Evolutionary conservation across 495 filamentous ascomycete genomes (phyloP), one percentile per base, ranked within the genome.

Genomic region (Aspergillus ostianus): DNA sequence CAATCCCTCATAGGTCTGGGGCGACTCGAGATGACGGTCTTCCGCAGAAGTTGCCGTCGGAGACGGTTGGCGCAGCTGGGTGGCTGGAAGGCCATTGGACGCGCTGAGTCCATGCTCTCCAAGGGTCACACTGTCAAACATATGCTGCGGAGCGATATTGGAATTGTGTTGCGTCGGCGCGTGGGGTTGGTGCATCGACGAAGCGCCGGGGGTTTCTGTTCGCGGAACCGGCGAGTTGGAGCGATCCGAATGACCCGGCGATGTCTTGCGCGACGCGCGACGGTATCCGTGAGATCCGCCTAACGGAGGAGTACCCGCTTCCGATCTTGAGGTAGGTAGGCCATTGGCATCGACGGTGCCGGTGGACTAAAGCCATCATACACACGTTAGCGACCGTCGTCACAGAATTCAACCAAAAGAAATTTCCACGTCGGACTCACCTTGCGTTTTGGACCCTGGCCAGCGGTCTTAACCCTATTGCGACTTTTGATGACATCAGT

Each of bases 401-500:
- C 65, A 59, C 50, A 9, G 36, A 32, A 17, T 8, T 26, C 2
- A 26, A 4, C 36, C 30, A 27, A 58, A 71, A 70, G 69, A 72
- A 63, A 59, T 71, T 70, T 78, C 52, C 18, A 49, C 18, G 48
- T 48, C 51, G 58, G 49, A 47, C 80, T 72, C 67, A 93, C 93
- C 85, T 97, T 98, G 74, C 92, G 93, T 77, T 93, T 94, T 54
- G 87, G 84, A 10, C 86, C 87, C 65, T 91, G 88, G 6, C 90
- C 91, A 59, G 88, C 85, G 49, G 92, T 94, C 80, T 98, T 98
- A 52, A 98, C 93, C 56, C 94, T 87, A 72, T 99, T 99, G 65
- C 94, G 92, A 78, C 93, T 97, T 78, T 99, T 99, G 77, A 99
- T 99, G 60, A 98, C 92, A 80, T 99, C 95, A 48, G 95, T 99